Percentiles rank a stretch among this genome's conserved stretches.
These are phyloP conservation scores for Phytophthora pistaciae DNA, from an alignment of 352 stramenopile species.

Conservation along the genomic window DNA sequence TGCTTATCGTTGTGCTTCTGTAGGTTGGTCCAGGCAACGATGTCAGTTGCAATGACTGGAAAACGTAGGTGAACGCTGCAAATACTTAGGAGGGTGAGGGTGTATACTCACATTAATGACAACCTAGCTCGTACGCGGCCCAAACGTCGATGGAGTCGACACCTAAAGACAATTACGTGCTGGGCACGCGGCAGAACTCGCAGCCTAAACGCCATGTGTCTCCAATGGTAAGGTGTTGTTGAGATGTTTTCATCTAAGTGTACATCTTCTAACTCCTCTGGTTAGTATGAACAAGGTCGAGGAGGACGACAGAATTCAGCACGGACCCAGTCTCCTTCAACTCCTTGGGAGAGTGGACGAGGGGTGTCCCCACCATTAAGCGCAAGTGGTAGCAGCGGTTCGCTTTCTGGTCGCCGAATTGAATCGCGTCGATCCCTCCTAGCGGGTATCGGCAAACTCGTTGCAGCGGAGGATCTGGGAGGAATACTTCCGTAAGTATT, in stretches of 20 bases:
- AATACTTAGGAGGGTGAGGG: background rate
- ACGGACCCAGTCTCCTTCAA: slow-evolving; percentile 21
- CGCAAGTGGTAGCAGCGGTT: slow-evolving; percentile 39
- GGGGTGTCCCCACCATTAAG: slow-evolving; percentile 18
- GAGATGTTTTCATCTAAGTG: background rate
- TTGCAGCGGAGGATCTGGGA: slow-evolving; percentile 63
- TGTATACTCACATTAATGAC: background rate
- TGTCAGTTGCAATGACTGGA: slow-evolving; percentile 65
- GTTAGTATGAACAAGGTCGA: slow-evolving; percentile 38
- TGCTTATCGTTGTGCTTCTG: background rate
- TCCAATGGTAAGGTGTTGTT: slow-evolving; percentile 49
- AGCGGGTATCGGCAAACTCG: slow-evolving; percentile 75
- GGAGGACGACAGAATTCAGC: slow-evolving; percentile 18
- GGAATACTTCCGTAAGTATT: slow-evolving; percentile 50
- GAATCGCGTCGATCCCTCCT: slow-evolving; percentile 74
- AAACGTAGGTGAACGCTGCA: slow-evolving; percentile 55
- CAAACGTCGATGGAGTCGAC: slow-evolving; percentile 68
- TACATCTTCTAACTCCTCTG: slow-evolving; percentile 3
- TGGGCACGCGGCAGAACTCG: slow-evolving; percentile 60
- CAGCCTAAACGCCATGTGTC: slow-evolving; percentile 73
- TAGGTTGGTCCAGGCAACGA: slow-evolving; percentile 61
- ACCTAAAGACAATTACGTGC: slow-evolving; percentile 50
- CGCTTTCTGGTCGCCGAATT: slow-evolving; percentile 50
- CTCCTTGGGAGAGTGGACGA: slow-evolving; percentile 17
- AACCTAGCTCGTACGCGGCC: slow-evolving; percentile 63